Evolutionary conservation across 2,329 filamentous ascomycete genomes (phyloP), one percentile per base, ranked within the genome.

Genomic region (Trichoderma lentiforme): DNA sequence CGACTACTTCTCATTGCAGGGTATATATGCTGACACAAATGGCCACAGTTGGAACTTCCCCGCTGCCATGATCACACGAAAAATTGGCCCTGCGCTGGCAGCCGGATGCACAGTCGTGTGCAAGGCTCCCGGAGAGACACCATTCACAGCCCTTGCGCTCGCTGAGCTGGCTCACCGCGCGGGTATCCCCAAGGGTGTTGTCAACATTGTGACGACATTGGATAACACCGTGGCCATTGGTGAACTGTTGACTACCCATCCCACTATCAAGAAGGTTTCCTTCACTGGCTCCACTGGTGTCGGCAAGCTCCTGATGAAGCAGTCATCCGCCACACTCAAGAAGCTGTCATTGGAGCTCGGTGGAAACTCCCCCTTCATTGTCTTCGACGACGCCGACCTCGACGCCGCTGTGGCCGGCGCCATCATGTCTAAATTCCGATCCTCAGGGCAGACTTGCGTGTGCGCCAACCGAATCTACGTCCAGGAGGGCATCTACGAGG

Each of bases 61-160:
- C 14, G 89, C 91, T 3, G 91, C 91, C 64, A 93, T 93, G 91
- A 89, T 93, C 74, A 92, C 90, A 7, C 84, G 90, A 73, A 92
- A 92, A 80, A 86, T 90, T 65, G 90, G 88, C 2, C 89, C 93
- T 2, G 93, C 92, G 9, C 86, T 98, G 71, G 96, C 96, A 21
- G 95, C 94, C n/a, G 96, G 96, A 72, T 98, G 95, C 83, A 97
- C 95, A 0, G 93, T 97, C 2, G 95, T 98, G 2, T 91, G 91
- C 77, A 99, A 99, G 82, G 92, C 94, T 18, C 95, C 95, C 1
- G 91, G 91, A 63, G 95, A 98, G 85, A 98, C 96, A 1, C 96
- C 95, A 0, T 96, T 95, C 80, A 97, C 95, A 28, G 90, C 94
- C 0, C 90, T 97, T 47, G 95, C 95, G 1, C 83, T 98, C 24